These are phyloP conservation scores for Lasiodiplodia sp. DNA, from an alignment of 2,329 filamentous ascomycete species.

Conservation along the genomic window DNA sequence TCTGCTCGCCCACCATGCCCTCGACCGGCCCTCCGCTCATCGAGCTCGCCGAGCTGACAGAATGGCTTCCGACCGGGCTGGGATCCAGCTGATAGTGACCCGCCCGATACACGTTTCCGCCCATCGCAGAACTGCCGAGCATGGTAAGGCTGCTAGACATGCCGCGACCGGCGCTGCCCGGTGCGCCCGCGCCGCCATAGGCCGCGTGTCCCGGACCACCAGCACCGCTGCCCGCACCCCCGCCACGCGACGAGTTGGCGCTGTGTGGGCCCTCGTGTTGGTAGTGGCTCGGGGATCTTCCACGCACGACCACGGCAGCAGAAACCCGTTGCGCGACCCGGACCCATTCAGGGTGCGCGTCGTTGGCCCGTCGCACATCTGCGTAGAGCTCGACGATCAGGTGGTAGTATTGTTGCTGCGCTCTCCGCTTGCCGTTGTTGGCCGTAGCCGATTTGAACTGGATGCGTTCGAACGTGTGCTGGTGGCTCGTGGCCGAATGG, in stretches of 20 bases:
- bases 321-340: conserved; percentile 47
- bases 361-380: conserved; percentile 44
- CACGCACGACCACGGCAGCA: conserved; percentile 50
- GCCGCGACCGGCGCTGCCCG: conserved; percentile 56
- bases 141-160: conserved; percentile 44
- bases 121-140: conserved; percentile 42
- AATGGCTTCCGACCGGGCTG: conserved; percentile 50
- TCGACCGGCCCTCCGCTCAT: conserved; percentile 51
- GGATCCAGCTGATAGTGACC: conserved; percentile 48
- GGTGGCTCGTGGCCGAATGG: conserved; percentile 46
- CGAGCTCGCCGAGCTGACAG: conserved; percentile 54
- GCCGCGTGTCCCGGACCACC: conserved; percentile 45
- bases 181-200: conserved; percentile 35
- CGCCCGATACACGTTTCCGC: conserved; percentile 44
- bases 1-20: conserved; percentile 51
- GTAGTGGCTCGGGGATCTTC: conserved; percentile 53
- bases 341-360: conserved; percentile 44
- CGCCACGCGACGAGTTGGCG: conserved; percentile 43
- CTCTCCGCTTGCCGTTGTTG: conserved; percentile 90
- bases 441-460: conserved; percentile 95
- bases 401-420: conserved; percentile 91
- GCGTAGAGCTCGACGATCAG: conserved; percentile 74
- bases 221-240: conserved; percentile 71
- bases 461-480: conserved; percentile 83
- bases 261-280: conserved; percentile 55